Percentiles rank a stretch among this genome's conserved stretches.
Conservation (phyloP, 2,329 filamentous ascomycete species). For the Colletotrichum tamarilloi region DNA sequence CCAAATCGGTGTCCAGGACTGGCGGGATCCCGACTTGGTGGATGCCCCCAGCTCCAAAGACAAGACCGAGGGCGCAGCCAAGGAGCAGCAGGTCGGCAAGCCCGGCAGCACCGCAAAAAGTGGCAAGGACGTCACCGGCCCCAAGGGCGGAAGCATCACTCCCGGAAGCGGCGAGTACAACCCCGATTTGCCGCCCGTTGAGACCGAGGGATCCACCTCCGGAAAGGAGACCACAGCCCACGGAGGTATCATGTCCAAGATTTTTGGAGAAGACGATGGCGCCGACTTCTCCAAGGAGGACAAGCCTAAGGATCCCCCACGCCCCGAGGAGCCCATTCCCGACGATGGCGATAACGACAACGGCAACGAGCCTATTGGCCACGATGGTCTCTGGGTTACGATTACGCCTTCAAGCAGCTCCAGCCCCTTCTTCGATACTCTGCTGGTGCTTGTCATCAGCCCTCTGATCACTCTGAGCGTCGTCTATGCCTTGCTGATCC, state of each 20-base stretch:
- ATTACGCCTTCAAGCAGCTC: slow-evolving; percentile 90
- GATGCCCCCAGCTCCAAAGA: slow-evolving; percentile 53
- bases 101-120: slow-evolving; percentile 31
- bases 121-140: slow-evolving; percentile 45
- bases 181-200: slow-evolving; percentile 43
- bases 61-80: slow-evolving; percentile 26
- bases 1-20: slow-evolving; percentile 87
- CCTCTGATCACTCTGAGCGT: slow-evolving; percentile 92
- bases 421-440: slow-evolving; percentile 94
- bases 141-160: slow-evolving; percentile 75
- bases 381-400: slow-evolving; percentile 94
- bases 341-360: slow-evolving; percentile 10
- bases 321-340: slow-evolving; percentile 38
- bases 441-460: slow-evolving; percentile 96
- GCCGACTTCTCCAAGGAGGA: slow-evolving; percentile 42
- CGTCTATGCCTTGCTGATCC: slow-evolving; percentile 88
- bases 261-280: slow-evolving; percentile 59
- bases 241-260: slow-evolving; percentile 57
- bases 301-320: slow-evolving; percentile 37
- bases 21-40: slow-evolving; percentile 72
- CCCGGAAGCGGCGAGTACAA: slow-evolving; percentile 79
- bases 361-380: slow-evolving; percentile 55
- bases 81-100: slow-evolving; percentile 34
- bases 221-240: slow-evolving; percentile 23
- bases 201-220: slow-evolving; percentile 42